These are phyloP conservation scores for Trypanosoma vivax DNA, from an alignment of 208 protist genomes.

Conservation along the genomic window DNA sequence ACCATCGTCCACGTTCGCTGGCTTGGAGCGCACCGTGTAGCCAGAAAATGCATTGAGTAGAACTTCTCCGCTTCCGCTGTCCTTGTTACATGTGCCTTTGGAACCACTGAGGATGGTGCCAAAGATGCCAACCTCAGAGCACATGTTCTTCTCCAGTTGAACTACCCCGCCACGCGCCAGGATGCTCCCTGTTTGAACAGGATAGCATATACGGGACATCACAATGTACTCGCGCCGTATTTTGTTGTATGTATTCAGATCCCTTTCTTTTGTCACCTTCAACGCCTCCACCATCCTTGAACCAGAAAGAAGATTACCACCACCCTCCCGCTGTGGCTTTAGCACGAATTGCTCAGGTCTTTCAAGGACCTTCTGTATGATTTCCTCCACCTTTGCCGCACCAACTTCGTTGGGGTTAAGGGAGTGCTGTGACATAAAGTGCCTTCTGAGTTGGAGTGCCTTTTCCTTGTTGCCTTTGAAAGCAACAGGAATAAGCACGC, in stretches of 20 bases:
- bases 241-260: conserved; percentile 23
- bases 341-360: conserved; percentile 86
- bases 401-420: conserved; percentile 66
- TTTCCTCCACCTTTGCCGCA: conserved; percentile 24
- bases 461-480: conserved; percentile 47
- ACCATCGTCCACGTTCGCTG: conserved; percentile 82
- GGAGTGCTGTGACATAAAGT: conserved; percentile 89
- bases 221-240: conserved; percentile 86
- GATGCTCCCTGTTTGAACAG: conserved; percentile 36
- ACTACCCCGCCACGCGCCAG: conserved; percentile 47
- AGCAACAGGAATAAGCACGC: conserved; percentile 54
- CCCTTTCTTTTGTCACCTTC: conserved; percentile 11
- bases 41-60: conserved; percentile 63
- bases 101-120: conserved; percentile 59
- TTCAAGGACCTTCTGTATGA: conserved; percentile 57
- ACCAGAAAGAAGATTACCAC: conserved; percentile 89
- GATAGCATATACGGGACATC: conserved; percentile 84
- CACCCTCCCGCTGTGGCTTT: conserved; percentile 95
- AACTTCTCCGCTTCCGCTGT: conserved; percentile 5
- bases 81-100: neutral
- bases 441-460: conserved; percentile 29
- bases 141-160: conserved; percentile 51
- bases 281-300: conserved; percentile 59
- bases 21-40: conserved; percentile 91
- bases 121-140: conserved; percentile 88